phyloP scores from a whole-genome alignment of 345 rosid species.

The Eucalyptus victrix region DNA sequence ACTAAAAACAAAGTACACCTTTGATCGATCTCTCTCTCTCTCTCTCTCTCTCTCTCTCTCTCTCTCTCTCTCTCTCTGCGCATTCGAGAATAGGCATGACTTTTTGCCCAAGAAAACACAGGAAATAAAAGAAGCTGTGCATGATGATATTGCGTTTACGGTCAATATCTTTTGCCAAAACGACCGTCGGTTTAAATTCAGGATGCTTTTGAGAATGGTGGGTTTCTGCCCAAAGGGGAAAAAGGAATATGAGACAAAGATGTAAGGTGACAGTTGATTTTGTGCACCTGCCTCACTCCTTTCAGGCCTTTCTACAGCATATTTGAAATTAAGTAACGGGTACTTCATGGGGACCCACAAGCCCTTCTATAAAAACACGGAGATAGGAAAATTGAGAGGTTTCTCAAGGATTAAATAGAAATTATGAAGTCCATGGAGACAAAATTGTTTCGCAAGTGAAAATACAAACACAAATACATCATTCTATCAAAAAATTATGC shows the following conservation, averaged over 20 bases:
- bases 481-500: not conserved
- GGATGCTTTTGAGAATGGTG: not conserved
- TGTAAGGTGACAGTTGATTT: not conserved
- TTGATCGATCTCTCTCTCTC: too few species aligned
- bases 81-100: not conserved
- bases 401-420: not conserved
- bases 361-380: not conserved
- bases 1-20: not conserved
- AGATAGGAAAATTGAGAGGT: not conserved
- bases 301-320: not conserved
- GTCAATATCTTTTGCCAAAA: not conserved
- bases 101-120: not conserved
- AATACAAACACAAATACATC: not conserved
- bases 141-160: not conserved
- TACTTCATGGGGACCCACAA: not conserved
- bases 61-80: not conserved
- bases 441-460: slow-evolving; percentile 27
- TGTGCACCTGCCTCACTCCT: not conserved
- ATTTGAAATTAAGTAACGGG: not conserved
- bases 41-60: not conserved
- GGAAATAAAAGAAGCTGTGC: not conserved
- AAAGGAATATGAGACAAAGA: not conserved
- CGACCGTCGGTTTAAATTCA: not conserved
- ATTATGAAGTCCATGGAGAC: slow-evolving; percentile 2
- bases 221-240: not conserved